Evolutionary conservation across 345 rosid species (phyloP), one percentile per base, ranked within the genome.

Genomic region (Dovyalis caffra): DNA sequence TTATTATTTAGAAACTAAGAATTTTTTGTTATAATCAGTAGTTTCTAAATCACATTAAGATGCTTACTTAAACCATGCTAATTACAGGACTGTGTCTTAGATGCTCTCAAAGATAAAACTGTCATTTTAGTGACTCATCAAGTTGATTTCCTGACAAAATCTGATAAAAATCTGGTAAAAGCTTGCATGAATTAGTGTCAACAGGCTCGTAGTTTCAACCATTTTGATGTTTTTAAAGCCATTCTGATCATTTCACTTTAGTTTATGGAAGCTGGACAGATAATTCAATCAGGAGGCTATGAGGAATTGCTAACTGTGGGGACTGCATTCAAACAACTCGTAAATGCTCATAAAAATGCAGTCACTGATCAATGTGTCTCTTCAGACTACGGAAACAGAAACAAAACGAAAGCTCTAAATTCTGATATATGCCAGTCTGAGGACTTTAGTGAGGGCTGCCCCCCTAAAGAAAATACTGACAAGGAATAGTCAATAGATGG

Each of bases 41-140:
- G 37, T 5, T 34, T 34, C 37, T 34, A 8, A 34, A 8, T 34
- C 37, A 5, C 8, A 34, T 6, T 34, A 5, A 34, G 37, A 34
- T 5, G 8, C 37, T 34, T 34, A 6, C 8, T 34, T 34, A 8
- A 34, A 34, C 37, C 8, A 34, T 34, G 37, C 7, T 70, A 77
- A 53, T 70, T 85, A 79, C 90, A 91, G 97, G 93, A 91, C 32
- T 93, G 93, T 78, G 91, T 93, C 58, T n/a, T 86, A 89, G 76
- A 74, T 16, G 84, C 88, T 5, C 70, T 93, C 18, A 76, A 47
- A 60, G 80, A 80, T 32, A 93, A 93, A 83, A 91, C 90, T 29
- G 92, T 90, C 69, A 73, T 93, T 75, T 80, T 93, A 9, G 97
- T 91, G 63, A 90, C 98, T 74, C 98, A 91, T 74, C 98, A 87